Conservation (phyloP, 2,329 filamentous ascomycete genomes). For the Penicillium sp. region DNA sequence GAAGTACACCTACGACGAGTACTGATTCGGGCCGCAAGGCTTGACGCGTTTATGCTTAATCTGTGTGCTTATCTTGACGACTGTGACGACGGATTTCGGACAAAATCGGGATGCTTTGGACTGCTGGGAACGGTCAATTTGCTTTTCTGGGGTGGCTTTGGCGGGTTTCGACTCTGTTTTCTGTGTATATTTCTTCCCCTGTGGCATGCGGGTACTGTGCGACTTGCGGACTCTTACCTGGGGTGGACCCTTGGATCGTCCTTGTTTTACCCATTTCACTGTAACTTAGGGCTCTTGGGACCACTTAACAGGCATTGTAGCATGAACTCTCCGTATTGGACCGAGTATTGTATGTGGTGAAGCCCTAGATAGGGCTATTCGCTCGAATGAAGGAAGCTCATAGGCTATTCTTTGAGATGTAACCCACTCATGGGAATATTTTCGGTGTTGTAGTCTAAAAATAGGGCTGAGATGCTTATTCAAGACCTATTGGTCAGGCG, state of each 20-base stretch:
- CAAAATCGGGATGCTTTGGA: slow-evolving; percentile 21
- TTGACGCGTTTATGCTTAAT: slow-evolving; percentile 2
- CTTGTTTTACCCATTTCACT: slow-evolving; percentile 13
- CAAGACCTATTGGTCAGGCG: background rate
- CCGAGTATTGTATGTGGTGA: background rate
- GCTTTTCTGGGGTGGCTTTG: slow-evolving; percentile 19
- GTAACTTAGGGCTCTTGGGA: background rate
- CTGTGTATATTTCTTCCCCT: slow-evolving; percentile 21
- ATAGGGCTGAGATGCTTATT: background rate
- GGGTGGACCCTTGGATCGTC: slow-evolving; percentile 14
- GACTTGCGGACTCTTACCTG: slow-evolving; percentile 2
- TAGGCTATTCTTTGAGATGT: background rate
- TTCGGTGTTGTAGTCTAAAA: background rate
- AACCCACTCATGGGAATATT: background rate
- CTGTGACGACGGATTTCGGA: slow-evolving; percentile 19
- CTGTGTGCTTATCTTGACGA: slow-evolving; percentile 24
- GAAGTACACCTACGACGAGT: slow-evolving; percentile 44
- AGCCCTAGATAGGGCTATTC: slow-evolving; percentile 2
- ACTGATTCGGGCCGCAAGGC: slow-evolving; percentile 19
- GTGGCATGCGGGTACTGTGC: slow-evolving; percentile 6
- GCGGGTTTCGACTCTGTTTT: slow-evolving; percentile 21
- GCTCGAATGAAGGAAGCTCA: background rate
- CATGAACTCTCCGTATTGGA: background rate
- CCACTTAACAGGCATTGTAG: background rate
- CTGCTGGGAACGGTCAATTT: slow-evolving; percentile 17